These are phyloP conservation scores for Chaetomium fimeti DNA, from an alignment of 495 filamentous ascomycete genomes.

Conservation along the genomic window DNA sequence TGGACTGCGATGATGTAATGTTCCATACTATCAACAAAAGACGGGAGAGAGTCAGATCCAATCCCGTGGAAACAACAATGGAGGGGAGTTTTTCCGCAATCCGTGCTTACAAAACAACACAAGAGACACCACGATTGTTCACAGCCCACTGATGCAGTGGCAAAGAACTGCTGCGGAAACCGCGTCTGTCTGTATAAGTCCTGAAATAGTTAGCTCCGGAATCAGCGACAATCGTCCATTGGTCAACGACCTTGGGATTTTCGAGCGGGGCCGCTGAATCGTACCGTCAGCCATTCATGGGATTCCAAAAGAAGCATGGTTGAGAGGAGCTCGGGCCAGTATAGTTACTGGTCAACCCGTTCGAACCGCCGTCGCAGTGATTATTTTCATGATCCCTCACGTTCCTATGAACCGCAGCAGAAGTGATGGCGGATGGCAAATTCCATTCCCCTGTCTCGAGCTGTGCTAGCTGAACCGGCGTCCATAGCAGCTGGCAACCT, in stretches of 20 bases:
- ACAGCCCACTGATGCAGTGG: too few species aligned
- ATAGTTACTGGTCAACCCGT: slow-evolving; percentile 4
- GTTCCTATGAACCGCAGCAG: background rate
- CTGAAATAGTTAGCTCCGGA: slow-evolving; percentile 28
- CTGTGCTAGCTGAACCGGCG: slow-evolving; percentile 1
- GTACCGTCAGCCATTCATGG: slow-evolving; percentile 8
- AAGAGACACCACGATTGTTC: too few species aligned
- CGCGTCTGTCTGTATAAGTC: slow-evolving; percentile 15
- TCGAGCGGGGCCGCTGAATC: slow-evolving; percentile 32
- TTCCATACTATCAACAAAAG: too few species aligned
- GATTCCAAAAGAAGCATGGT: slow-evolving; percentile 12
- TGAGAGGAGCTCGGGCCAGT: slow-evolving; percentile 12
- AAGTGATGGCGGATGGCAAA: slow-evolving; percentile 1
- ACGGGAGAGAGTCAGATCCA: too few species aligned
- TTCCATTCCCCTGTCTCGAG: background rate
- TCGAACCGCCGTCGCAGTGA: background rate
- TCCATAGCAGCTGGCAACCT: background rate
- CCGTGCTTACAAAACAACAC: too few species aligned
- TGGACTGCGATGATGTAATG: background rate
- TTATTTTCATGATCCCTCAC: background rate
- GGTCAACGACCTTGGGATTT: slow-evolving; percentile 3
- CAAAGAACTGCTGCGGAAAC: background rate
- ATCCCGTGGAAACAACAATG: too few species aligned
- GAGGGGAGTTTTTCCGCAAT: too few species aligned
- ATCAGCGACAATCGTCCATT: slow-evolving; percentile 23